Base-by-base conservation (phyloP, 306 rosid species). In the Prunus salicina region DNA sequence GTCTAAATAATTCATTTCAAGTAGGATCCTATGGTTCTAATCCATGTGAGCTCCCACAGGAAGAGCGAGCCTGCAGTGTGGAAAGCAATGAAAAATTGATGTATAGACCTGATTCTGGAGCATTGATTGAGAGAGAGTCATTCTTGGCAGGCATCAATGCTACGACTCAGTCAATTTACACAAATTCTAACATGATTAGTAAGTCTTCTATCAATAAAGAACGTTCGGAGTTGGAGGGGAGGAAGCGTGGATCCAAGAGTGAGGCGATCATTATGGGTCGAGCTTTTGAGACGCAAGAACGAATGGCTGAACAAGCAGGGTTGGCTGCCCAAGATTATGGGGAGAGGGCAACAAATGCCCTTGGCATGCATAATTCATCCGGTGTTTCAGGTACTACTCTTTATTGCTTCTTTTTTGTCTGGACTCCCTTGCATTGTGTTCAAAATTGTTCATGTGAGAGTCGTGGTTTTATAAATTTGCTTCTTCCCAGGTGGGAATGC, bases 1-100 rank as follows among this genome's bases (percentile, higher is more conserved):
- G 85, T 45, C 52, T 81, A 58, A 86, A 64, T 74, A 77, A 68
- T 55, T 73, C 86, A 43, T 88, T 81, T 67, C 61, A 57, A 6
- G 83, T 77, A 69, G 86, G 89, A 28, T 79, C 84, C 9, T 87
- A 78, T 76, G 87, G 84, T 79, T 81, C 87, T 30, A 75, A 56
- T 74, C 78, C 78, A 18, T 49, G 77, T 64, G 87, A 82, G 16
- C 78, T 73, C 22, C 73, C 18, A 77, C 82, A 53, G 47, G 86
- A 78, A 52, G 88, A 75, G 71, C 62, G 38, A 76, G 66, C 78
- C 51, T 15, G 76, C 75, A 75, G 56, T 55, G 60, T 78, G 76
- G 81, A 76, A 52, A 73, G 85, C 76, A 73, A 75, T 73, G 88
- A 82, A 57, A 85, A 75, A 14, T 27, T 72, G 65, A 76, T 63